Base-by-base conservation (phyloP, 2,329 filamentous ascomycete genomes). In the Chaetomium sp. region DNA sequence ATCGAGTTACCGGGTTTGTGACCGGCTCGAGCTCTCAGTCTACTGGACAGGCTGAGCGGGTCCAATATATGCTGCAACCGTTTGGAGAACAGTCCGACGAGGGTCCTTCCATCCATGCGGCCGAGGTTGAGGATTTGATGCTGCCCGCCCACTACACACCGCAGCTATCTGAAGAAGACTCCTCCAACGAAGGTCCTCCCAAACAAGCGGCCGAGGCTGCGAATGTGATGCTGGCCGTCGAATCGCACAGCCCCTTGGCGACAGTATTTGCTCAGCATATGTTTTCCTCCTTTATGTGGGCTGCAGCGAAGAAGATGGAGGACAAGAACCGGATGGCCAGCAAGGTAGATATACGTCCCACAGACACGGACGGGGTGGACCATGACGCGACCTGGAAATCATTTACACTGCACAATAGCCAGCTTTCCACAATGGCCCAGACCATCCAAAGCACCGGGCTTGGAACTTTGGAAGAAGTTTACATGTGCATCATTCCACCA, bases 211-310 rank as follows among this genome's bases (percentile, higher is more conserved):
- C 49, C 49, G 21, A 51, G 2, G 4, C 13, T 6, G 49, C 25
- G 5, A 53, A 25, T 25, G 21, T 4, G 5, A 21, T 29, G 27
- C 29, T 57, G 21, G 54, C 35, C 3, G 54, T 57, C n/a, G 54
- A 57, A 23, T 42, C 33, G 23, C 27, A 38, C 54, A 45, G 9
- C 21, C 21, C 33, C 23, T n/a, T 57, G 12, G 25, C 29, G n/a
- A 57, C 21, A 57, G 9, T 57, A 25, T 57, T 21, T 19, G 54
- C 21, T 19, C 33, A 42, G 9, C 54, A 57, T 21, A 57, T 57
- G 8, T 57, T 57, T 23, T 25, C 54, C 27, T n/a, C 54, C 23
- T 57, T 57, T 31, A 57, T 42, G 54, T 57, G 54, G 54, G 33
- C 54, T 31, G 54, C 23, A 23, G 33, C 54, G n/a, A 45, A 42